Evolutionary conservation across 352 stramenopile genomes (phyloP).

Genomic region (Globisporangium alternatum): DNA sequence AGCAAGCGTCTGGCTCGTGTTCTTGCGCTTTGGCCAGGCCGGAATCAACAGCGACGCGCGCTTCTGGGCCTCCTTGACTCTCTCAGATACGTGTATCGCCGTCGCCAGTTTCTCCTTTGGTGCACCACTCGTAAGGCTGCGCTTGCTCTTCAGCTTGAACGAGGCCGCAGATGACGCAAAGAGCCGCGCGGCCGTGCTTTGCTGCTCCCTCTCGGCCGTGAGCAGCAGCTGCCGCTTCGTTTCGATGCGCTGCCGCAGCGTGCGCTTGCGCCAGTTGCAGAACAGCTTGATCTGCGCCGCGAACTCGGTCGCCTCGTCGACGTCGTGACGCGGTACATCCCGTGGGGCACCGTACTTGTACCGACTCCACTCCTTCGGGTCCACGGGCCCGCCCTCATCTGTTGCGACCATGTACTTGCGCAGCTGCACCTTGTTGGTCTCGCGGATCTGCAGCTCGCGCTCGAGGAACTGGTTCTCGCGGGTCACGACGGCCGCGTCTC

Average conservation of each 20-base stretch:
- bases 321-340: conserved; percentile 38
- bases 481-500: conserved; percentile 30
- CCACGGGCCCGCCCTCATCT: conserved; percentile 46
- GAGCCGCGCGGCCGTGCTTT: neutral
- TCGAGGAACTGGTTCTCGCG: conserved; percentile 62
- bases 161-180: neutral
- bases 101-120: neutral
- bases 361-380: conserved; percentile 58
- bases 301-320: conserved; percentile 45
- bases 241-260: conserved; percentile 37
- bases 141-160: neutral
- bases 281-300: conserved; percentile 56
- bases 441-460: conserved; percentile 47
- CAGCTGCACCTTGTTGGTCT: conserved; percentile 55
- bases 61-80: conserved; percentile 1
- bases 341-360: conserved; percentile 53
- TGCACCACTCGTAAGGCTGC: neutral
- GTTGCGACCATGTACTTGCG: conserved; percentile 73
- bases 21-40: neutral
- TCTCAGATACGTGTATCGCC: neutral
- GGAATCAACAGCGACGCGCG: conserved; percentile 3
- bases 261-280: conserved; percentile 44
- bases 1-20: neutral
- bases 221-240: conserved; percentile 32
- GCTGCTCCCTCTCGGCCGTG: conserved; percentile 25